Evolutionary conservation across 352 stramenopile genomes (phyloP), one percentile per base, ranked within the genome.

Genomic region (Phytophthora megakarya): DNA sequence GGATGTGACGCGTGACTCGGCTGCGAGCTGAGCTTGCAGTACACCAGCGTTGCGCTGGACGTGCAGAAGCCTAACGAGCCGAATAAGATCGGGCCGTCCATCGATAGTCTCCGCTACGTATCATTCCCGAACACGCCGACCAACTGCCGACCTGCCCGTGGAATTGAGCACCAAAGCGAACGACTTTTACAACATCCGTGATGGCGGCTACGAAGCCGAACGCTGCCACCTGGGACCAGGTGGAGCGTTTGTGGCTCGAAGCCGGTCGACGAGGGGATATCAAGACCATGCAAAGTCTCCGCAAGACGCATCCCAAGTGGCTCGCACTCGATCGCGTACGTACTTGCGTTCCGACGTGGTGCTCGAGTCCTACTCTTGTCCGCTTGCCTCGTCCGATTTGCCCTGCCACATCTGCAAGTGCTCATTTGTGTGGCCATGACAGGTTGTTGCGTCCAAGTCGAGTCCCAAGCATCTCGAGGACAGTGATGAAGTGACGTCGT

Each of bases 311-410:
- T 56, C 70, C 65, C 50, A 73, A 66, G 37, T 69, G 61, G 52
- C 65, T 78, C 40, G 61, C 70, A 15, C 61, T 72, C 25, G 61
- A 75, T 51, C 60, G 65, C 44, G 61, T 78, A 75, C 46, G 71
- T 66, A 67, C 46, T 53, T n/a, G n/a, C 62, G 69, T 65, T 61
- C 46, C 30, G 46, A 51, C 50, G 47, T 62, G 38, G 38, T 48
- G 49, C 25, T 39, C 51, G 23, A 47, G 61, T 75, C 56, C 67
- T 72, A 70, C 66, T 75, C 67, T 72, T 75, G 61, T 56, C 28
- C 55, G 48, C 59, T 65, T 44, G 54, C 43, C 42, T 71, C 61
- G 61, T 71, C 61, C 61, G 43, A 67, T 68, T 72, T 58, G 43
- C 38, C 15, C 42, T n/a, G 25, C 39, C 61, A 44, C 65, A 56